Percentiles rank a stretch among this genome's conserved stretches.
Conservation (phyloP, 2,329 filamentous ascomycete species). For the Epichloe aotearoae region DNA sequence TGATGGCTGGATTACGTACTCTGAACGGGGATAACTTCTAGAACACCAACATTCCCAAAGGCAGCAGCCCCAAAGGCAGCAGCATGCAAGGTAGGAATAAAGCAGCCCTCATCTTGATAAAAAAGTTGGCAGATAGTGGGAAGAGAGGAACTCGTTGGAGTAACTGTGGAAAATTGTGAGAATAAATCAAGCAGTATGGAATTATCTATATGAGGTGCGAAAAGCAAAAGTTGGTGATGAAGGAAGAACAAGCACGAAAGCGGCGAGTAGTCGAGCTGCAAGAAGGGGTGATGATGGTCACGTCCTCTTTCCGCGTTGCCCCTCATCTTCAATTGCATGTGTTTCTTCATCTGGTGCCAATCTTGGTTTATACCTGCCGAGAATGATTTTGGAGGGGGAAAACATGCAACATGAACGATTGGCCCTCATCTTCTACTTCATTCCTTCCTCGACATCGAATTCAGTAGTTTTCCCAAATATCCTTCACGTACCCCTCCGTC, state of each 20-base stretch:
- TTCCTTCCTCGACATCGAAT: neutral
- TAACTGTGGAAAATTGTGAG: too few species aligned
- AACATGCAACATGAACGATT: too few species aligned
- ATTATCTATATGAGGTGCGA: neutral
- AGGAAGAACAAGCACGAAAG: neutral
- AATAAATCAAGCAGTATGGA: neutral
- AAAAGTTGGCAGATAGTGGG: neutral
- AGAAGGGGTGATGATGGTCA: neutral
- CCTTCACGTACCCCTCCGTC: constrained; percentile 73
- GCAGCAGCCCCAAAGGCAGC: neutral
- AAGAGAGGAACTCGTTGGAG: neutral
- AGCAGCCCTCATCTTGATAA: neutral
- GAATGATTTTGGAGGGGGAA: too few species aligned
- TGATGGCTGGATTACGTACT: too few species aligned
- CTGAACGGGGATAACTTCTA: too few species aligned
- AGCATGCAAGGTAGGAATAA: neutral
- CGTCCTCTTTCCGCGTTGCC: neutral
- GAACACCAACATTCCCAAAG: neutral
- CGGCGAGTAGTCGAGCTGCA: neutral
- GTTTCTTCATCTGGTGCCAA: neutral
- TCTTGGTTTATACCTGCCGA: neutral
- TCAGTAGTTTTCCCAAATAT: constrained; percentile 61
- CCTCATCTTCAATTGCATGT: neutral
- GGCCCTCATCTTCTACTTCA: neutral
- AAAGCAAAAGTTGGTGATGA: neutral